Conservation (phyloP, 208 protist species). For the Leishmania martiniquensis region DNA sequence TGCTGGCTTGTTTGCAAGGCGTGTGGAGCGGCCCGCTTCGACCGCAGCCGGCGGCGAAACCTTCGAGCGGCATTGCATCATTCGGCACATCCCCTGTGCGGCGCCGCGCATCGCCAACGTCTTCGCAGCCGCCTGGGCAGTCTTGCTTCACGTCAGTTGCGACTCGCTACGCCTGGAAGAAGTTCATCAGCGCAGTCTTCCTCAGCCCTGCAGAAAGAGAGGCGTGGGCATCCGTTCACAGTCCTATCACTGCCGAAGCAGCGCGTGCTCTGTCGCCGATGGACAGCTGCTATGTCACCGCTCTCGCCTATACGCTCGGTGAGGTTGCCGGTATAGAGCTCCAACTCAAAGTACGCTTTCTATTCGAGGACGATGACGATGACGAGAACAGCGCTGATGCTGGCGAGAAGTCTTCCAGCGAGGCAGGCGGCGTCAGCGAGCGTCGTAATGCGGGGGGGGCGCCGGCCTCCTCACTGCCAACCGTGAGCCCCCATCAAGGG, state of each 20-base stretch:
- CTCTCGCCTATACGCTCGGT: conserved; percentile 22
- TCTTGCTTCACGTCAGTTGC: not conserved
- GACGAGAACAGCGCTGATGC: conserved; percentile 12
- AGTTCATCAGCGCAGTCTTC: conserved; percentile 33
- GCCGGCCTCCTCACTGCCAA: not conserved
- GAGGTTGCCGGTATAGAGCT: conserved; percentile 22
- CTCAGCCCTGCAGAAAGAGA: conserved; percentile 16
- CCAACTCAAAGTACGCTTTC: conserved; percentile 11
- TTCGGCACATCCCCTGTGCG: not conserved
- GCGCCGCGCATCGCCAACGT: not conserved
- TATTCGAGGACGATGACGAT: conserved; percentile 24
- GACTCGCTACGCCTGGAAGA: conserved; percentile 23
- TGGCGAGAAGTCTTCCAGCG: not conserved
- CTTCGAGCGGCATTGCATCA: not conserved
- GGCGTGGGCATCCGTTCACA: conserved; percentile 4
- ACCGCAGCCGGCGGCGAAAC: not conserved
- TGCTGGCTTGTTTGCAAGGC: conserved; percentile 20
- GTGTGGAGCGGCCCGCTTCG: conserved; percentile 7
- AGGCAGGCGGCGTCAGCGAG: not conserved
- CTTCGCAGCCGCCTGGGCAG: not conserved
- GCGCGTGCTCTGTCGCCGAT: conserved; percentile 19
- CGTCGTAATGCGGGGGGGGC: not conserved
- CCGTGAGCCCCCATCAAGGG: not conserved
- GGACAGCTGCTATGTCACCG: conserved; percentile 21
- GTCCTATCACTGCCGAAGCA: conserved; percentile 13